Conservation (phyloP, 495 filamentous ascomycete genomes). For the Xylaria intraflava region DNA sequence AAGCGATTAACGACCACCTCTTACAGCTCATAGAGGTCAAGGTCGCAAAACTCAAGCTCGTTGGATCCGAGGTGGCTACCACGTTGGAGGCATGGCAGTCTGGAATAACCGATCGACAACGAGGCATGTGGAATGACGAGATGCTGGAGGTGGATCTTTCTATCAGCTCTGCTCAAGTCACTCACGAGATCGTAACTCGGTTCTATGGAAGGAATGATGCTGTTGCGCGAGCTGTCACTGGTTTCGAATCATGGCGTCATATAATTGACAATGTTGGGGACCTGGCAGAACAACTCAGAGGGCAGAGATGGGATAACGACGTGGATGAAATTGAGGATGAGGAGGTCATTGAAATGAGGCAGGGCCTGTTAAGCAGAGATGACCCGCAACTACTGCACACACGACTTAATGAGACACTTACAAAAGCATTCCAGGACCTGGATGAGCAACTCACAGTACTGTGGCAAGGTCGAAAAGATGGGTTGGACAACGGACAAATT, state of each 20-base stretch:
- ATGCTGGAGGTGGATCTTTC: slow-evolving; percentile 40
- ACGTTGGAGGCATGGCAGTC: slow-evolving; percentile 48
- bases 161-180: slow-evolving; percentile 37
- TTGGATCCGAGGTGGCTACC: slow-evolving; percentile 51
- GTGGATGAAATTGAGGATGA: slow-evolving; percentile 71
- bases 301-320: slow-evolving; percentile 69
- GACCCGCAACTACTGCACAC: slow-evolving; percentile 63
- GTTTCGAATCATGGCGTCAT: slow-evolving; percentile 62
- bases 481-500: slow-evolving; percentile 44
- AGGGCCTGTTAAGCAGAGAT: slow-evolving; percentile 59
- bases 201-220: slow-evolving; percentile 60
- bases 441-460: slow-evolving; percentile 46
- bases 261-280: slow-evolving; percentile 54
- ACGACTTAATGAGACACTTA: slow-evolving; percentile 51
- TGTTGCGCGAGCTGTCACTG: slow-evolving; percentile 50
- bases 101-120: slow-evolving; percentile 38
- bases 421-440: slow-evolving; percentile 52
- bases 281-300: slow-evolving; percentile 59
- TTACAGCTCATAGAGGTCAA: slow-evolving; percentile 52
- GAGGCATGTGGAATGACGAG: slow-evolving; percentile 56
- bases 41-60: slow-evolving; percentile 48
- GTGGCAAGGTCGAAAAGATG: slow-evolving; percentile 39
- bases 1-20: slow-evolving; percentile 60
- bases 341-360: slow-evolving; percentile 58
- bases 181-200: slow-evolving; percentile 38